A percentile compares a stretch with the other conserved stretches of the same genome.
These are phyloP conservation scores for Beauveria scarabaeidicola DNA, from an alignment of 2,329 filamentous ascomycete genomes.

Conservation along the genomic window DNA sequence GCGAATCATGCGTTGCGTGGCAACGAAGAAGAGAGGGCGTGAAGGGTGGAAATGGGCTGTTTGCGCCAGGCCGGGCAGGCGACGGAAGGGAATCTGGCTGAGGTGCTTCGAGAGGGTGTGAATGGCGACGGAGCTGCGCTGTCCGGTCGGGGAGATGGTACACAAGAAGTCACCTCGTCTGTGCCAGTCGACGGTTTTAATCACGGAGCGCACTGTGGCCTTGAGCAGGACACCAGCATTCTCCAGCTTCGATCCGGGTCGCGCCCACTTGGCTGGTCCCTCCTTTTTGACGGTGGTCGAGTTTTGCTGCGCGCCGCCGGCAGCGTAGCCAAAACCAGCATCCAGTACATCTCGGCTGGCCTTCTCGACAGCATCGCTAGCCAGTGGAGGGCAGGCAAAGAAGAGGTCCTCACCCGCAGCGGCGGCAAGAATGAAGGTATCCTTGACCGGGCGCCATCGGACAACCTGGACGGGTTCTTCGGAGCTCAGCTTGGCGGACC, in stretches of 20 bases:
- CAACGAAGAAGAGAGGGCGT: constrained; percentile 89
- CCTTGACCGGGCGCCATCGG: constrained; percentile 78
- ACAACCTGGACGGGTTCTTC: constrained; percentile 79
- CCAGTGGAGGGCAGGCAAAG: constrained; percentile 69
- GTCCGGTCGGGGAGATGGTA: constrained; percentile 75
- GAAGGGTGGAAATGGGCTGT: constrained; percentile 91
- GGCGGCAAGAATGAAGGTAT: constrained; percentile 72
- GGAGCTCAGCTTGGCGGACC: constrained; percentile 69
- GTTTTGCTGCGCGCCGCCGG: constrained; percentile 50
- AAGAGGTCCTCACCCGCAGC: constrained; percentile 79
- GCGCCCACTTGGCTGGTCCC: constrained; percentile 71
- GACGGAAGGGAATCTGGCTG: constrained; percentile 88
- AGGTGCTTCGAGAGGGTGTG: constrained; percentile 93
- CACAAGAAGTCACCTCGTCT: constrained; percentile 89
- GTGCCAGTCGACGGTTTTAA: constrained; percentile 92
- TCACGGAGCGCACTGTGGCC: constrained; percentile 66
- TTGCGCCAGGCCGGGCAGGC: constrained; percentile 66
- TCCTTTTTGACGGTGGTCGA: constrained; percentile 57
- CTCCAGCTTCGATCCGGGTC: constrained; percentile 65
- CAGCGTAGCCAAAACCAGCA: constrained; percentile 88
- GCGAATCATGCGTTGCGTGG: constrained; percentile 86
- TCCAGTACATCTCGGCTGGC: constrained; percentile 70
- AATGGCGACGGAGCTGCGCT: constrained; percentile 76
- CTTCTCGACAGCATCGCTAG: constrained; percentile 65
- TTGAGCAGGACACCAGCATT: constrained; percentile 72